A percentile compares a stretch with the other conserved stretches of the same genome.
phyloP scores from a whole-genome alignment of 306 rosid genomes.

The Cercis canadensis region DNA sequence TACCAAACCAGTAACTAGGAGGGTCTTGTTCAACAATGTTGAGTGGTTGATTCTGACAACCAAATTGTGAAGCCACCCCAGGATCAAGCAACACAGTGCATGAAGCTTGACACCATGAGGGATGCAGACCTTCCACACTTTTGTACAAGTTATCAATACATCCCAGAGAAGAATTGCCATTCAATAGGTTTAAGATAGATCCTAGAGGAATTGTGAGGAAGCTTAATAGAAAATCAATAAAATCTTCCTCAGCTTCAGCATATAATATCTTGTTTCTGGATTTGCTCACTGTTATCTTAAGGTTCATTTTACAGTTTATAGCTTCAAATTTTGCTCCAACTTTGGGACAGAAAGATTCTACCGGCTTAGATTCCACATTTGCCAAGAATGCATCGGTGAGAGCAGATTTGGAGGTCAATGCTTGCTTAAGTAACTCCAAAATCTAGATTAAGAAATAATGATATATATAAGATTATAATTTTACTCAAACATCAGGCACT shows the following conservation, averaged over 20 bases:
- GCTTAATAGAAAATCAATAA: conserved; percentile 27
- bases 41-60: conserved; percentile 28
- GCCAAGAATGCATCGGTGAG: neutral
- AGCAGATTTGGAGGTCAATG: neutral
- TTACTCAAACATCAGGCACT: too few relatives aligned
- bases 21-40: conserved; percentile 4
- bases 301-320: neutral
- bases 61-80: conserved; percentile 28
- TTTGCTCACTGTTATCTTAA: neutral
- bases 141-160: conserved; percentile 35
- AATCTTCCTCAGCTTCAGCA: conserved; percentile 26
- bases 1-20: conserved; percentile 36
- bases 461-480: too few relatives aligned
- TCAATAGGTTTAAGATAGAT: neutral
- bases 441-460: neutral
- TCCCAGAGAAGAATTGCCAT: conserved; percentile 13
- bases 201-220: conserved; percentile 34
- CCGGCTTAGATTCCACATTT: neutral
- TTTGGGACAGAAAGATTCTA: neutral
- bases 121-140: conserved; percentile 35
- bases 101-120: conserved; percentile 24
- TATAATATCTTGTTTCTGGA: neutral
- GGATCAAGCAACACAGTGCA: conserved; percentile 20
- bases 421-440: neutral
- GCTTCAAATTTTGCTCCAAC: neutral